These are phyloP conservation scores for Lipomyces starkeyi DNA, from an alignment of 805 yeast genomes.

Conservation along the genomic window DNA sequence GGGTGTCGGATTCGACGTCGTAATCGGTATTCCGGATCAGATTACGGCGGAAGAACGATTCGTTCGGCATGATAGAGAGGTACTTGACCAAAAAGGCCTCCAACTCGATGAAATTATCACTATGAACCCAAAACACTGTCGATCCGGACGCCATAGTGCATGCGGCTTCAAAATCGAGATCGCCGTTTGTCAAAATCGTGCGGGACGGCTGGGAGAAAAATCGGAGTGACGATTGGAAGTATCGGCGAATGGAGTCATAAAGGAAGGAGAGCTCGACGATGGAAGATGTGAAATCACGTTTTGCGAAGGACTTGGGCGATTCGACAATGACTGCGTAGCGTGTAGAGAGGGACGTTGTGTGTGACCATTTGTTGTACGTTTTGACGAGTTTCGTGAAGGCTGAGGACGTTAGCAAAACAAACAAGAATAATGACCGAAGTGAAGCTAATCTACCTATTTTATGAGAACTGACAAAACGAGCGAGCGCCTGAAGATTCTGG, in stretches of 20 bases:
- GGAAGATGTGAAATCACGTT: constrained; percentile 63
- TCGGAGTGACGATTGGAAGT: constrained; percentile 31
- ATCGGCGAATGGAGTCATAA: constrained; percentile 55
- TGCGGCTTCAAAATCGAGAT: constrained; percentile 48
- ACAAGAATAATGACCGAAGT: neutral
- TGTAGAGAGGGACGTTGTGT: constrained; percentile 44
- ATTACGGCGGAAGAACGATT: constrained; percentile 30
- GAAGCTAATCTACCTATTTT: constrained; percentile 57
- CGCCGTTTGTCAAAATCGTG: constrained; percentile 32
- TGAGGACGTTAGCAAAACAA: neutral
- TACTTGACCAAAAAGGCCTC: constrained; percentile 55
- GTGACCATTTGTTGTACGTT: constrained; percentile 61
- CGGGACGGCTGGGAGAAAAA: constrained; percentile 24
- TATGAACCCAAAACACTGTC: constrained; percentile 61
- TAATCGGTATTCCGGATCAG: constrained; percentile 22
- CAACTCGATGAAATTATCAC: constrained; percentile 62
- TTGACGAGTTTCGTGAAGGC: constrained; percentile 70
- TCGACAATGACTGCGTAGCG: constrained; percentile 47
- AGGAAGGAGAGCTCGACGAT: constrained; percentile 65
- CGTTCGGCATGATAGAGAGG: constrained; percentile 42
- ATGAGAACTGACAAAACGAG: constrained; percentile 75
- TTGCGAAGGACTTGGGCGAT: constrained; percentile 62
- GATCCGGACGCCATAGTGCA: constrained; percentile 46
- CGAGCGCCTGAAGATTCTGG: constrained; percentile 63
- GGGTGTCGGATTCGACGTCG: constrained; percentile 25